Percentiles rank a stretch among this genome's conserved stretches.
These are phyloP conservation scores for Boletus sp. DNA, from an alignment of 1,284 basidiomycete species.

Conservation along the genomic window DNA sequence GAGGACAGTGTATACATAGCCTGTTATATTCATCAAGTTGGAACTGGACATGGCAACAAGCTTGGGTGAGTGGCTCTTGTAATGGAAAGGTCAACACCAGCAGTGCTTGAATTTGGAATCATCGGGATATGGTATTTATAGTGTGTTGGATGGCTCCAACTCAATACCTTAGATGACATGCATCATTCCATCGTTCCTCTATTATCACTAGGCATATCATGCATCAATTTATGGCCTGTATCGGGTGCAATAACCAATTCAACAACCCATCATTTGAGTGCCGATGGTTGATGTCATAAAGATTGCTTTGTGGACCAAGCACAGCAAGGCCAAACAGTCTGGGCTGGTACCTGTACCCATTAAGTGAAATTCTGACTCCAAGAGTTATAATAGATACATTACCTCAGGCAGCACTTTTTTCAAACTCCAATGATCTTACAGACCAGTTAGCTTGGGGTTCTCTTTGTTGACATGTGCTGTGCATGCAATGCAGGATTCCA, in stretches of 20 bases:
- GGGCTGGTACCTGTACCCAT: neutral
- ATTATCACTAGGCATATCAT: neutral
- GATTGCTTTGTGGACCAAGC: neutral
- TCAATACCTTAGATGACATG: neutral
- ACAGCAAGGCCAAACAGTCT: too few species aligned
- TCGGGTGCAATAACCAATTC: neutral
- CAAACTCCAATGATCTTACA: too few species aligned
- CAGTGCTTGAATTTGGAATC: neutral
- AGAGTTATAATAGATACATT: too few species aligned
- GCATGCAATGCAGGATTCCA: constrained; percentile 20
- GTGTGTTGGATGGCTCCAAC: neutral
- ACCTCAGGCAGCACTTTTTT: too few species aligned
- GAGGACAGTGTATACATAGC: constrained; percentile 9
- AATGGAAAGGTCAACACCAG: neutral
- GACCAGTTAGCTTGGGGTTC: too few species aligned
- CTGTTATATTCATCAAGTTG: neutral
- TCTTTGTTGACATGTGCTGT: constrained; percentile 28
- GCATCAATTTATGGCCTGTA: neutral
- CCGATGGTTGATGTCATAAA: neutral
- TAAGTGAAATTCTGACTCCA: neutral
- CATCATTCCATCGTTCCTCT: too few species aligned
- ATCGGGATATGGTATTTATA: neutral
- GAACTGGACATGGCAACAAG: constrained; percentile 8
- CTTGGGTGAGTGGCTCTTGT: neutral
- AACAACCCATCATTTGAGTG: neutral